Base-by-base conservation (phyloP, 208 protist genomes). In the Wallacemonas sp. region DNA sequence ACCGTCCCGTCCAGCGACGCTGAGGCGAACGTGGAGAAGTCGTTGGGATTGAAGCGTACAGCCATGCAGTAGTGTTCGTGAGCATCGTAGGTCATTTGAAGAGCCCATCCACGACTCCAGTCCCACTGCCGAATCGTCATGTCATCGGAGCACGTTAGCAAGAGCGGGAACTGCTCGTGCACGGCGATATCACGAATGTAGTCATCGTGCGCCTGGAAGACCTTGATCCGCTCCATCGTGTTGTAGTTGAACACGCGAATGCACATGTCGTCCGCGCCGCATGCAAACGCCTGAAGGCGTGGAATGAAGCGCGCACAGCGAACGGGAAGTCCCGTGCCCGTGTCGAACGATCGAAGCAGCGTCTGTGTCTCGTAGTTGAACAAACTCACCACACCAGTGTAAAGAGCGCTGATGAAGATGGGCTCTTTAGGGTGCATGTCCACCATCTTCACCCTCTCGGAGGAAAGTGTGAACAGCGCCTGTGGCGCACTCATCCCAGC, bases 41-140 rank as follows among this genome's bases (percentile, higher is more conserved):
- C 98, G 66, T 98, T 98, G 12, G 98, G 98, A 76, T 99, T 99
- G 67, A 99, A 98, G 26, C 83, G 79, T 26, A 99, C 83, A 36
- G 74, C 77, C 98, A 99, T 99, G 45, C 99, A 98, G 73, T 98
- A 99, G 78, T 99, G 95, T 30, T 78, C 73, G 81, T 99, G 99
- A 1, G 98, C 98, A 68, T 99, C 97, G 83, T 98, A 99, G 0
- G 89, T 86, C 76, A 92, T 77, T 27, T 90, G 76, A 69, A 92
- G 82, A 3, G 63, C 34, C 97, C 98, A 99, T 27, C 86, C 88
- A 42, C 98, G 94, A 46, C 98, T 98, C 98, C 98, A 99, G 75
- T 99, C 97, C 97, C 98, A 99, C 53, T 99, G 82, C 52, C 97
- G 96, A 58, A 99, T 97, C 33, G 80, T 94, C 94, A 98, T 98